A percentile compares a stretch with the other conserved stretches of the same genome.
Evolutionary conservation across 345 rosid species (phyloP).

Genomic region (Eucalyptus paniculata): DNA sequence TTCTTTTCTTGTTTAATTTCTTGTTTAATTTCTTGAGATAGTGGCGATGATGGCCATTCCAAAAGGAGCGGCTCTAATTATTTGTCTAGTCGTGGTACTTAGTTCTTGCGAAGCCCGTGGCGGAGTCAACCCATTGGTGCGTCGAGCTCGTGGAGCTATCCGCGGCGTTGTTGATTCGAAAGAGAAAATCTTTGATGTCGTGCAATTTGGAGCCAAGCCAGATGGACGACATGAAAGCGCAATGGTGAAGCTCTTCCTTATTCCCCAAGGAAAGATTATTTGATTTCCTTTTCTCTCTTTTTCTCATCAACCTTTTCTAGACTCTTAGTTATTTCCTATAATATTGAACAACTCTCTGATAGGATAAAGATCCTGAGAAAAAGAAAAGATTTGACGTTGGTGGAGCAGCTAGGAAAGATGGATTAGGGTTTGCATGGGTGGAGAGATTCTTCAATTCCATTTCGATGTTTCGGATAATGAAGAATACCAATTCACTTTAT

Average conservation of each 20-base stretch:
- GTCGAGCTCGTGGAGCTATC: neutral
- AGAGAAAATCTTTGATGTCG: slow-evolving; percentile 28
- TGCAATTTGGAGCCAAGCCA: slow-evolving; percentile 15
- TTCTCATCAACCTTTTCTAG: neutral
- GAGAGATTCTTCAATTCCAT: neutral
- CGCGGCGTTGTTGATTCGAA: neutral
- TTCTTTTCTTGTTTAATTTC: neutral
- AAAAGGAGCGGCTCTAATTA: neutral
- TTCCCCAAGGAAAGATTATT: neutral
- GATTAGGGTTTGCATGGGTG: neutral
- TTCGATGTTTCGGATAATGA: neutral
- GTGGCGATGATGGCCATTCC: neutral
- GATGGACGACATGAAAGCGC: slow-evolving; percentile 14
- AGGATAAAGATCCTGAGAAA: neutral
- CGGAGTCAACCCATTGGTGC: neutral
- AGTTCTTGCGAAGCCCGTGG: neutral
- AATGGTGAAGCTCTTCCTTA: slow-evolving; percentile 1
- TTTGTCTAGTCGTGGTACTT: neutral
- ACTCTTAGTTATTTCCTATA: neutral
- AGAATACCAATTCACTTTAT: neutral
- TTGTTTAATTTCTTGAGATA: neutral
- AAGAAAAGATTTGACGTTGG: neutral
- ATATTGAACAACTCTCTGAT: neutral
- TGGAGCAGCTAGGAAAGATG: neutral
- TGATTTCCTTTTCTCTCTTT: neutral